Evolutionary conservation across 768 basidiomycete species (phyloP), one percentile per base, ranked within the genome.

Genomic region (Leccinellum luteum): DNA sequence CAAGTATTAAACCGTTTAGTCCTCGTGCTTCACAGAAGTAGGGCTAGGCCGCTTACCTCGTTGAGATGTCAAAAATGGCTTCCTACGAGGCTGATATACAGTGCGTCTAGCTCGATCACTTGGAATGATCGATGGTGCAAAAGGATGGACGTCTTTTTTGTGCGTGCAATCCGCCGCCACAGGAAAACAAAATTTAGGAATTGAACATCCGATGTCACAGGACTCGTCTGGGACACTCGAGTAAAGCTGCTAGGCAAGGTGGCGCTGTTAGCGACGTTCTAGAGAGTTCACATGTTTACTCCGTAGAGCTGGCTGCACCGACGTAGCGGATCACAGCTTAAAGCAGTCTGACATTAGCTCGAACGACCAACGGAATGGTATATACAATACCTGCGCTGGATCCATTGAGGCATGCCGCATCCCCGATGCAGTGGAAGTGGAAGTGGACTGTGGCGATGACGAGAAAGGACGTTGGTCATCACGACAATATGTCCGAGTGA

Each of bases 381-480:
- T 34, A 0, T 14, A 35, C 15, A 35, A 15, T 35, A 17, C 34
- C 15, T 35, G 34, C 32, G 14, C n/a, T 19, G 43, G 43, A 21
- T 43, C 3, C 3, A 35, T 3, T 17, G 17, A 35, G 34, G 34
- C 34, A 1, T 12, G 17, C 1, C 25, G 25, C 19, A 43, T 21
- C 14, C n/a, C 10, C 8, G 41, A 14, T 2, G 30, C 9, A 9
- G 10, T 27, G 10, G 21, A 15, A 14, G 15, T 10, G 9, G 21
- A 25, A 48, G 12, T n/a, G n/a, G n/a, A 4, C 9, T 4, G n/a
- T 21, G 43, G 25, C 19, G 53, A 35, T 57, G 55, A 57, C 30
- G n/a, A 19, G 30, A 56, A 17, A 8, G 30, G 48, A 9, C 0
- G 19, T 59, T 51, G 27, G 49, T 59, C 48, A 58, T 45, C 56